Evolutionary conservation across 2,329 filamentous ascomycete species (phyloP).

Genomic region (Fusarium austroafricanum): DNA sequence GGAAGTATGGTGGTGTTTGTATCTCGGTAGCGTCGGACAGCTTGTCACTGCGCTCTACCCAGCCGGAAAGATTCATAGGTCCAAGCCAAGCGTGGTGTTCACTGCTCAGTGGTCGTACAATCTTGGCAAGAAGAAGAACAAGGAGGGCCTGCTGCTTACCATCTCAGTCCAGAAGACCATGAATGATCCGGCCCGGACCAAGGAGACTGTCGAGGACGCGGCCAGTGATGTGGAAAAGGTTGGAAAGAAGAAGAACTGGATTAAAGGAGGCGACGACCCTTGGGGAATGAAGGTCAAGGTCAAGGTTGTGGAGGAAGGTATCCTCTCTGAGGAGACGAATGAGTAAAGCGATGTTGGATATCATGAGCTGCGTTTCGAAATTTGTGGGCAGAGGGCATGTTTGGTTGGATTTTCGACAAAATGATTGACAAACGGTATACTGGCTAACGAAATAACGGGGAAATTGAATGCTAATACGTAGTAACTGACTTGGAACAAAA

Average conservation of each 20-base stretch:
- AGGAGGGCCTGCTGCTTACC: constrained; percentile 57
- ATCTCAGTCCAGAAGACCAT: constrained; percentile 56
- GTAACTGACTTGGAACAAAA: constrained; percentile 4
- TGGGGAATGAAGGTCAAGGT: constrained; percentile 56
- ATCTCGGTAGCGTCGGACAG: constrained; percentile 69
- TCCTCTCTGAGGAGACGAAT: constrained; percentile 30
- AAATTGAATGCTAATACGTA: background rate
- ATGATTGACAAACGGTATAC: background rate
- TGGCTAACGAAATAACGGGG: background rate
- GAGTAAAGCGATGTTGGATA: background rate
- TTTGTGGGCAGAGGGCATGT: background rate
- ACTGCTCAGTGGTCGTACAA: constrained; percentile 55
- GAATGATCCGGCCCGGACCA: constrained; percentile 53
- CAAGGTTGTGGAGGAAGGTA: constrained; percentile 50
- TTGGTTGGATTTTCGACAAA: background rate
- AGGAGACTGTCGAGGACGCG: constrained; percentile 55
- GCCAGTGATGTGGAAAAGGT: constrained; percentile 62
- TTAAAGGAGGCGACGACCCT: constrained; percentile 46
- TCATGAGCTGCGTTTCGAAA: background rate
- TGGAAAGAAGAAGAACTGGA: constrained; percentile 70
- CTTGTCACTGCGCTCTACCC: constrained; percentile 71
- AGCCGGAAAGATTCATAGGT: constrained; percentile 60
- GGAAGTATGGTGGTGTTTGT: constrained; percentile 73
- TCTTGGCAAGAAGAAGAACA: constrained; percentile 53
- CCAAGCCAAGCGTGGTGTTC: constrained; percentile 55